Conservation (phyloP, 1,139 yeast genomes). For the Geotrichum fermentans region DNA sequence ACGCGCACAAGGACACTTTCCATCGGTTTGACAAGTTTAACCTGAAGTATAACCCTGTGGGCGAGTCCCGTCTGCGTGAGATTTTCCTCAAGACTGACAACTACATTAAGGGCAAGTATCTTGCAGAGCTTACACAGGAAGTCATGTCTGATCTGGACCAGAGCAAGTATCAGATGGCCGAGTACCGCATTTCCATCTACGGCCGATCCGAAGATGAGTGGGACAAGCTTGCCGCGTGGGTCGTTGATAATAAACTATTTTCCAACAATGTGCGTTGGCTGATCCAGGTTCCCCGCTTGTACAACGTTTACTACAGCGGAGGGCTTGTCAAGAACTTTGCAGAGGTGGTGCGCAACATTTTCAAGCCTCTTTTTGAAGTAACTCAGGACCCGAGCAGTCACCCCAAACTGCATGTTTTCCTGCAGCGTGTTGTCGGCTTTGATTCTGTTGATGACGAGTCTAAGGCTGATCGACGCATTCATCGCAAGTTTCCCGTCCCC, state of each 20-base stretch:
- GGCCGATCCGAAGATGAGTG: constrained; percentile 89
- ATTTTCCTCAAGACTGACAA: constrained; percentile 94
- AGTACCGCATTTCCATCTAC: constrained; percentile 87
- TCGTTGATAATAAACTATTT: constrained; percentile 82
- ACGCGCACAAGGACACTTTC: constrained; percentile 96
- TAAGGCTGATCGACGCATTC: constrained; percentile 75
- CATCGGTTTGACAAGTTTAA: constrained; percentile 97
- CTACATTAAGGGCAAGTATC: constrained; percentile 76
- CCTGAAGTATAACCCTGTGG: constrained; percentile 94
- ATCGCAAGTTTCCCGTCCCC: constrained; percentile 78
- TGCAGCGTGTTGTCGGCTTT: constrained; percentile 93
- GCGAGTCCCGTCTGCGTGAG: constrained; percentile 93
- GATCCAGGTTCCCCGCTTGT: constrained; percentile 88
- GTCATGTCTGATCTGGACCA: constrained; percentile 88
- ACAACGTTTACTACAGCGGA: constrained; percentile 77
- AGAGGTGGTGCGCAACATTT: constrained; percentile 71
- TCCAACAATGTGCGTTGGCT: constrained; percentile 97
- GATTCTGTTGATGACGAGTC: constrained; percentile 98
- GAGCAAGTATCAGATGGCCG: constrained; percentile 95
- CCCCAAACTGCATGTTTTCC: constrained; percentile 81
- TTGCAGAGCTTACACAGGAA: constrained; percentile 93
- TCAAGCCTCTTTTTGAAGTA: constrained; percentile 89
- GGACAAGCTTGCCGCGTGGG: constrained; percentile 95
- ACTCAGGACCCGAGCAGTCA: constrained; percentile 75
- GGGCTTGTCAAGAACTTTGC: constrained; percentile 67